Conservation (phyloP, 805 yeast species). For the Suhomyces tanzawaensis region DNA sequence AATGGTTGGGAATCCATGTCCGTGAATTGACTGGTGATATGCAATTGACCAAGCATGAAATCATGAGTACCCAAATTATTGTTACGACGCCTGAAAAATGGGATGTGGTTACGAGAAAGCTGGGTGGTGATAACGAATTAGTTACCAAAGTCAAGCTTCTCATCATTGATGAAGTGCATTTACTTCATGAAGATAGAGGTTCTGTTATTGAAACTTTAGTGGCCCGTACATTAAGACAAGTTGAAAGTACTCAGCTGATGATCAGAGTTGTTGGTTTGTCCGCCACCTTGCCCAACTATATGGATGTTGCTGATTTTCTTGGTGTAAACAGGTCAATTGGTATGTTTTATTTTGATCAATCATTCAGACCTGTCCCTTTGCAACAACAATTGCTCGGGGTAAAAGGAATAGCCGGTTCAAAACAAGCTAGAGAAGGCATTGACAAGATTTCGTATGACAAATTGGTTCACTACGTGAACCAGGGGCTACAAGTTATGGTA, state of each 20-base stretch:
- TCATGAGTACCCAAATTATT: conserved; percentile 76
- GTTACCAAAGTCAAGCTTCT: conserved; percentile 80
- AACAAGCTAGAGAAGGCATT: conserved; percentile 65
- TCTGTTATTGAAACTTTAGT: conserved; percentile 94
- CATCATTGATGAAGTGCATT: conserved; percentile 94
- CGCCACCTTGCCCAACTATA: conserved; percentile 87
- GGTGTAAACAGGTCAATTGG: conserved; percentile 90
- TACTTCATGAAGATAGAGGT: conserved; percentile 96
- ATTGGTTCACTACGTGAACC: conserved; percentile 58
- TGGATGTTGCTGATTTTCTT: conserved; percentile 92
- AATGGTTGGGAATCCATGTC: conserved; percentile 84
- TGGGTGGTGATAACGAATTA: conserved; percentile 82
- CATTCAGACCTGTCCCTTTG: conserved; percentile 91
- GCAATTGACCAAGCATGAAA: conserved; percentile 83
- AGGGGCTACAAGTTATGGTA: conserved; percentile 90
- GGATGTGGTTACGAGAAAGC: conserved; percentile 96
- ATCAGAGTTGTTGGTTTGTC: conserved; percentile 91
- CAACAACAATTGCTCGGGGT: conserved; percentile 88
- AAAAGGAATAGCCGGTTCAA: conserved; percentile 78
- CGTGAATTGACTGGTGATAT: conserved; percentile 93
- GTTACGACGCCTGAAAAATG: conserved; percentile 96
- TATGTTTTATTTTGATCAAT: conserved; percentile 89
- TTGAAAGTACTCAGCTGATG: conserved; percentile 90
- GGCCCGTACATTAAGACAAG: conserved; percentile 91
- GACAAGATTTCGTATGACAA: conserved; percentile 79